These are phyloP conservation scores for Graphilbum sp. DNA, from an alignment of 2,329 filamentous ascomycete species.

Conservation along the genomic window DNA sequence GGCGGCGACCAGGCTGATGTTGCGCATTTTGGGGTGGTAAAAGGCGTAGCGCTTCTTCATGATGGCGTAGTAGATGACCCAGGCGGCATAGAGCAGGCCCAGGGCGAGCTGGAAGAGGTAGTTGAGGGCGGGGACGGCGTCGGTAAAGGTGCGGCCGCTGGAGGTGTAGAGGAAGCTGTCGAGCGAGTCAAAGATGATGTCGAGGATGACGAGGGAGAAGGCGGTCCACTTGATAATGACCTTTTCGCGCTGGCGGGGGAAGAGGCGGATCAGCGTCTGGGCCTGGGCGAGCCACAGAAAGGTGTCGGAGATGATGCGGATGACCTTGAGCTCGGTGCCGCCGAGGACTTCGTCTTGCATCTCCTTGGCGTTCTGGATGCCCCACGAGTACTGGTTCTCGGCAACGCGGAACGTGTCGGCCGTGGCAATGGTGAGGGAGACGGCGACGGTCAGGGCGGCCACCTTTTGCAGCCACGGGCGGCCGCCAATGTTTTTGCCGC, in stretches of 20 bases:
- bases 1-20: slow-evolving; percentile 65
- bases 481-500: slow-evolving; percentile 72
- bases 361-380: slow-evolving; percentile 61
- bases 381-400: slow-evolving; percentile 60
- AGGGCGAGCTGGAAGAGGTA: slow-evolving; percentile 83
- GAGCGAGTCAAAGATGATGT: slow-evolving; percentile 78
- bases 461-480: slow-evolving; percentile 88
- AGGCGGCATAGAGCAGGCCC: slow-evolving; percentile 76
- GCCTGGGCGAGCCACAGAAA: slow-evolving; percentile 97
- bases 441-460: slow-evolving; percentile 53
- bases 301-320: slow-evolving; percentile 84
- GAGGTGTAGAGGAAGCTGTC: slow-evolving; percentile 59
- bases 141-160: slow-evolving; percentile 52
- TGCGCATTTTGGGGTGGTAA: slow-evolving; percentile 80
- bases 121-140: slow-evolving; percentile 78
- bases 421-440: slow-evolving; percentile 87
- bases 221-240: slow-evolving; percentile 98
- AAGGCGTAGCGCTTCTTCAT: slow-evolving; percentile 85
- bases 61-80: slow-evolving; percentile 87
- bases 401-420: slow-evolving; percentile 81
- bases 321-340: slow-evolving; percentile 73
- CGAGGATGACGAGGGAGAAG: slow-evolving; percentile 80
- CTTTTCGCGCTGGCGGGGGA: slow-evolving; percentile 92
- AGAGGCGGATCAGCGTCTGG: slow-evolving; percentile 87
- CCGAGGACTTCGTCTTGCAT: slow-evolving; percentile 68